Base-by-base conservation (phyloP, 208 protist genomes). In the Crithidia brevicula region DNA sequence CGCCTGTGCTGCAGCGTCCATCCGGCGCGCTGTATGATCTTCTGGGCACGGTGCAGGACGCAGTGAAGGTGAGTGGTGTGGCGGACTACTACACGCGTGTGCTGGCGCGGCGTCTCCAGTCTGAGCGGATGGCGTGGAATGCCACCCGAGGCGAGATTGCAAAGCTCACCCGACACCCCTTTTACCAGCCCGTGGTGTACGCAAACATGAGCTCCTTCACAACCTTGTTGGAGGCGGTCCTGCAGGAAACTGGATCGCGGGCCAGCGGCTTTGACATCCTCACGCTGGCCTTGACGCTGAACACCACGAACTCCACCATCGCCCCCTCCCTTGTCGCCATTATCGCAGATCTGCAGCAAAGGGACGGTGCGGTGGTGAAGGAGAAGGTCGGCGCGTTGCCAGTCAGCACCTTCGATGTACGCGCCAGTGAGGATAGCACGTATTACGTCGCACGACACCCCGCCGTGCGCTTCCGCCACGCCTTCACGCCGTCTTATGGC, bases 391-490 rank as follows among this genome's bases (percentile, higher is more conserved):
- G n/a, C n/a, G n/a, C n/a, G n/a, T n/a, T n/a, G n/a, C n/a, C n/a
- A n/a, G n/a, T n/a, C n/a, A n/a, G n/a, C n/a, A 22, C 5, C 13
- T 27, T 15, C 31, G 31, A 22, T 13, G 23, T 27, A 30, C 22
- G 36, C 11, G 45, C 47, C n/a, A 23, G 16, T 11, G 69, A 81
- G 0, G 77, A 77, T 52, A 72, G 64, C 28, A 42, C 45, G 33
- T 79, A 82, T 56, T 86, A 77, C 56, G 63, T 60, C 20, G 62
- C 61, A 0, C 64, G 49, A 3, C 20, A 74, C 25, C 81, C 82
- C 18, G 73, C 75, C 28, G 36, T 93, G 3, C 82, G 79, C 30
- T 90, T 93, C 54, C 81, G 87, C 4, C 83, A 90, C 47, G 40
- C 82, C 20, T 52, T 81, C 31, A 71, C 76, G 4, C 82, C 87